These are phyloP conservation scores for Hericium rajendrae DNA, from an alignment of 768 basidiomycete genomes.

Conservation along the genomic window DNA sequence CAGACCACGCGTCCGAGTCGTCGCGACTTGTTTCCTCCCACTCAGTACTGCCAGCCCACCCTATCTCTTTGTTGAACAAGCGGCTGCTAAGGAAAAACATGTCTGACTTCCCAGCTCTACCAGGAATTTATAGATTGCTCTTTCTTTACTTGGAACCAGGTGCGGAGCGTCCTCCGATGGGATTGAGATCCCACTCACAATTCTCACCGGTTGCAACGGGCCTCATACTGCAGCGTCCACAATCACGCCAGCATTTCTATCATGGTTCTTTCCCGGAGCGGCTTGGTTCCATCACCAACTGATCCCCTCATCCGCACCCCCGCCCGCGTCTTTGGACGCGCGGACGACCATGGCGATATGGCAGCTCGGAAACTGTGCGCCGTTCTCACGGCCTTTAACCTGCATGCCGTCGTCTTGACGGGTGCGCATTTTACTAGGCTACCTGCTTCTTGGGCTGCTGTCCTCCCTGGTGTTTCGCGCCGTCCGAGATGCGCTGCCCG, in stretches of 20 bases:
- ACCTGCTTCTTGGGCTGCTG: constrained; percentile 52
- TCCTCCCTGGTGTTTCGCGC: constrained; percentile 61
- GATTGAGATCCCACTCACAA: background rate
- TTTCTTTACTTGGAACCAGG: constrained; percentile 63
- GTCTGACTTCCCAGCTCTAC: constrained; percentile 43
- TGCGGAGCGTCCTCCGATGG: constrained; percentile 14
- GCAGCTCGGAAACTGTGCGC: constrained; percentile 59
- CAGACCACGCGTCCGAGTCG: too few relatives aligned
- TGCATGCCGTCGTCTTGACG: background rate
- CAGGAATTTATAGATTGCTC: constrained; percentile 50
- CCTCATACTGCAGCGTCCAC: constrained; percentile 32
- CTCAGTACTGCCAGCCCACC: too few relatives aligned
- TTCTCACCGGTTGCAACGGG: background rate
- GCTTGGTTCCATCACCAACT: constrained; percentile 61
- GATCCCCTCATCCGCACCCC: constrained; percentile 35
- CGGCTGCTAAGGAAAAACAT: constrained; percentile 3
- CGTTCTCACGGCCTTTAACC: background rate
- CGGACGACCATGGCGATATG: constrained; percentile 53
- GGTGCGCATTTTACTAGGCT: constrained; percentile 31
- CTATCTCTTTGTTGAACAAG: too few relatives aligned
- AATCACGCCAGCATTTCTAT: constrained; percentile 38
- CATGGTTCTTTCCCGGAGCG: constrained; percentile 50
- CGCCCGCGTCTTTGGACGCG: constrained; percentile 30
- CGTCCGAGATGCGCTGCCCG: constrained; percentile 46
- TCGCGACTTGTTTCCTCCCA: too few relatives aligned